Evolutionary conservation across 2,329 filamentous ascomycete genomes (phyloP).

Genomic region (Pestalotiopsis sp.): DNA sequence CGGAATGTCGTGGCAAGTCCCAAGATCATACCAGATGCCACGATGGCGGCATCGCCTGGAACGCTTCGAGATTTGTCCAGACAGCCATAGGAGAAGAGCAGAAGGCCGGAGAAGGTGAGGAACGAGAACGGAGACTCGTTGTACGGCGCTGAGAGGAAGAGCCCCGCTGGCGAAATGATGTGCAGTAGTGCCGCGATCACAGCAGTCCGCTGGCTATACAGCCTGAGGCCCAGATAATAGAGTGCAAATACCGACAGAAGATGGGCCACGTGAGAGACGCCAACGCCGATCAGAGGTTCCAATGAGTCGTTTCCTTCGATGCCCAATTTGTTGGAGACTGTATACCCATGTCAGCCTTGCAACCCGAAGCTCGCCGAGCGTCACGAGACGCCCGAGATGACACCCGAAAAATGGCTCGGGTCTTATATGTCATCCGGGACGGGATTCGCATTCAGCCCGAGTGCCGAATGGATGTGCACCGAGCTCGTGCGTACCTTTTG

Average conservation of each 20-base stretch:
- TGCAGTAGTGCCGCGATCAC: constrained; percentile 76
- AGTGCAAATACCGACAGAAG: constrained; percentile 74
- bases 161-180: constrained; percentile 81
- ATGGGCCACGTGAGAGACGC: constrained; percentile 75
- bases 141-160: constrained; percentile 89
- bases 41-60: constrained; percentile 50
- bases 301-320: constrained; percentile 25
- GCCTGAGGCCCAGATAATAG: constrained; percentile 63
- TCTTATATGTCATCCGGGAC: background rate
- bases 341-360: background rate
- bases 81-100: constrained; percentile 64
- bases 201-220: constrained; percentile 60
- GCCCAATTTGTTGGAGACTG: constrained; percentile 30
- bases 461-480: background rate
- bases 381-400: constrained; percentile 2
- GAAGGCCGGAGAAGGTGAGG: constrained; percentile 74
- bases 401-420: constrained; percentile 1
- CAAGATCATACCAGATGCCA: constrained; percentile 71
- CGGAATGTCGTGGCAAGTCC: constrained; percentile 74
- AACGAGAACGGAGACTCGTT: constrained; percentile 79
- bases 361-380: background rate
- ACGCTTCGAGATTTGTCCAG: constrained; percentile 32
- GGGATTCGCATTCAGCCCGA: background rate
- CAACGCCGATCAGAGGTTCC: constrained; percentile 61
- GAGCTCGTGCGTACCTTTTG: constrained; percentile 31